Base-by-base conservation (phyloP, 768 basidiomycete species). In the Hypholoma sublateritium region DNA sequence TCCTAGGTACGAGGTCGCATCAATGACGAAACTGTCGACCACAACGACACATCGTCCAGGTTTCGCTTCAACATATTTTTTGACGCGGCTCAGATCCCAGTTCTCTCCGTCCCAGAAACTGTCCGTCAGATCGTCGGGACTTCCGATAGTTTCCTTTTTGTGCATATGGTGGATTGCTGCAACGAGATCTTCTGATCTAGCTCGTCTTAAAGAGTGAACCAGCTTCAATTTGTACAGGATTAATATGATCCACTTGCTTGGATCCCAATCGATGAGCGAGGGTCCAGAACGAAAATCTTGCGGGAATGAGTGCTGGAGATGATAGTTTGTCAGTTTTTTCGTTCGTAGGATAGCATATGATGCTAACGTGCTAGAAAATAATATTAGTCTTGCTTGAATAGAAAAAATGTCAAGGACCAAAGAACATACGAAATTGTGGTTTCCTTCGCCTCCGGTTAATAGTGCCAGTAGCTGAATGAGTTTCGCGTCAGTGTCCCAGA, bases 161-260 rank as follows among this genome's bases (percentile, higher is more conserved):
- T 32, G 28, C 83, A 87, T 87, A 57, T 81, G 74, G 14, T 65
- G 60, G 12, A 69, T 63, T 0, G 84, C 83, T 34, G 80, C 79
- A 6, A 67, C 62, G 44, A 86, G 69, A 60, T 88, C 87, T 6
- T 74, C 67, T 9, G 74, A 60, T 16, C 76, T 71, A 0, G 82
- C 86, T 16, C 77, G 74, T 3, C 84, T 78, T 14, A 89, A 71
- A 39, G 77, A 72, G 5, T 67, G 72, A 1, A 74, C 81, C 0
- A 85, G 67, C 0, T 84, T 81, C 7, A 84, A 49, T 5, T 61
- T 63, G 59, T 85, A 71, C 11, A 91, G 73, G 4, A 71, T 47
- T 19, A 81, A 65, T 41, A 91, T 91, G 42, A 85, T 78, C 89
- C 88, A 91, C 72, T 91, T 91, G 1, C 87, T 87, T 0, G 90